Evolutionary conservation across 2,329 filamentous ascomycete genomes (phyloP).

Genomic region (Colletotrichum sansevieriae): DNA sequence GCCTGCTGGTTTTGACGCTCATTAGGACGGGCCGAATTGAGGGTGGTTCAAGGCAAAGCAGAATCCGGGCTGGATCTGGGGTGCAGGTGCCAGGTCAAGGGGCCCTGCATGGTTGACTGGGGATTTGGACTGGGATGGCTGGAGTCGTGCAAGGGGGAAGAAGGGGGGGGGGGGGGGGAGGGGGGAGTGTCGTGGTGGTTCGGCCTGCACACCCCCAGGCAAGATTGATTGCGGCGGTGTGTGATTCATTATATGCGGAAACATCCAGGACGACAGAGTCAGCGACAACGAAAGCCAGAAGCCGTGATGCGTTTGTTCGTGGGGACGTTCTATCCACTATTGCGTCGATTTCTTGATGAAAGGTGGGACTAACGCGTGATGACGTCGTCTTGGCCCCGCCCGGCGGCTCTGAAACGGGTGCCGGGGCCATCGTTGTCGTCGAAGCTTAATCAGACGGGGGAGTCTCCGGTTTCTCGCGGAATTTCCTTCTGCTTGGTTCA

Average conservation of each 20-base stretch:
- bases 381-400: constrained; percentile 29
- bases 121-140: not conserved
- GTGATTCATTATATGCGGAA: not conserved
- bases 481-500: not conserved
- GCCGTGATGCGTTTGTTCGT: too few species aligned
- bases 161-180: not conserved
- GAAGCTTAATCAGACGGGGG: constrained; percentile 27
- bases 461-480: too few species aligned
- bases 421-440: constrained; percentile 26
- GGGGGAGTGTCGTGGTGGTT: not conserved
- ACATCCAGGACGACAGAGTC: not conserved
- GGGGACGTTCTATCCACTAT: not conserved
- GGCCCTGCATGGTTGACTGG: too few species aligned
- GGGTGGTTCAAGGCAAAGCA: too few species aligned
- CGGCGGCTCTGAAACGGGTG: constrained; percentile 35
- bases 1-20: constrained; percentile 27
- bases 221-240: constrained; percentile 21
- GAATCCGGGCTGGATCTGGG: constrained; percentile 6
- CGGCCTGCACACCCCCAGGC: constrained; percentile 23
- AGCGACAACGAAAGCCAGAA: too few species aligned
- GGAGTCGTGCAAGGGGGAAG: constrained; percentile 5
- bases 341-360: constrained; percentile 10
- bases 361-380: constrained; percentile 17
- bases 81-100: constrained; percentile 13
- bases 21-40: constrained; percentile 34